phyloP scores from a whole-genome alignment of 2,329 filamentous ascomycete genomes.

The Dactylonectria estremocensis region DNA sequence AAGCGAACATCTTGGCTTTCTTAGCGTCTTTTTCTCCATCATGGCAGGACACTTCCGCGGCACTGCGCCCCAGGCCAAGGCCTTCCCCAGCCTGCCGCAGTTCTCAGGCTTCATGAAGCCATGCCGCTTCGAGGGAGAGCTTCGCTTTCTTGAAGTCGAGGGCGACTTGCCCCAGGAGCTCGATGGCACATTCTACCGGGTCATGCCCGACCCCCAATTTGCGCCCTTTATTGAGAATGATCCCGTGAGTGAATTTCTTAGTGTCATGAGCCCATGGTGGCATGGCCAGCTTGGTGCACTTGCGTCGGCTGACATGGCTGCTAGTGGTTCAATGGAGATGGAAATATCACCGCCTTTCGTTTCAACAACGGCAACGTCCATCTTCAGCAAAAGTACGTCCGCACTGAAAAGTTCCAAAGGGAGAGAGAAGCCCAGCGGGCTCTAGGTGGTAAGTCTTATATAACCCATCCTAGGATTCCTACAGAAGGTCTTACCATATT shows the following conservation, averaged over 20 bases:
- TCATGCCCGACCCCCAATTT: conserved; percentile 31
- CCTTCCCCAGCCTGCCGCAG: conserved; percentile 20
- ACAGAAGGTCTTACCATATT: background rate
- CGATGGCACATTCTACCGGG: conserved; percentile 30
- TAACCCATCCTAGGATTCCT: background rate
- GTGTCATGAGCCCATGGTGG: no score
- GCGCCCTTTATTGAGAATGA: conserved; percentile 19
- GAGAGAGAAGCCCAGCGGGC: conserved; percentile 22
- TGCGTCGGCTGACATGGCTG: background rate
- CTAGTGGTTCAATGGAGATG: conserved; percentile 31
- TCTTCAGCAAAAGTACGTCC: conserved; percentile 25
- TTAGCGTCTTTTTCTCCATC: background rate
- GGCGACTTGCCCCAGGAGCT: conserved; percentile 21
- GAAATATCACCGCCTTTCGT: conserved; percentile 25
- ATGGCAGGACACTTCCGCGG: conserved; percentile 26
- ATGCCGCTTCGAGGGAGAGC: conserved; percentile 26
- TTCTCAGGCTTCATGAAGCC: conserved; percentile 32
- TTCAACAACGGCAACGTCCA: conserved; percentile 22
- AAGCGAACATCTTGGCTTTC: background rate
- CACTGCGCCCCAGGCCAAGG: conserved; percentile 6
- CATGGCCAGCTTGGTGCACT: no score
- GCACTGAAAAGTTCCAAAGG: conserved; percentile 23
- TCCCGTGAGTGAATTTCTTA: background rate
- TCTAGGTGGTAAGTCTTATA: background rate
- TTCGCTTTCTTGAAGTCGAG: conserved; percentile 10